These are phyloP conservation scores for Mycena metata DNA, from an alignment of 768 basidiomycete genomes.

Conservation along the genomic window DNA sequence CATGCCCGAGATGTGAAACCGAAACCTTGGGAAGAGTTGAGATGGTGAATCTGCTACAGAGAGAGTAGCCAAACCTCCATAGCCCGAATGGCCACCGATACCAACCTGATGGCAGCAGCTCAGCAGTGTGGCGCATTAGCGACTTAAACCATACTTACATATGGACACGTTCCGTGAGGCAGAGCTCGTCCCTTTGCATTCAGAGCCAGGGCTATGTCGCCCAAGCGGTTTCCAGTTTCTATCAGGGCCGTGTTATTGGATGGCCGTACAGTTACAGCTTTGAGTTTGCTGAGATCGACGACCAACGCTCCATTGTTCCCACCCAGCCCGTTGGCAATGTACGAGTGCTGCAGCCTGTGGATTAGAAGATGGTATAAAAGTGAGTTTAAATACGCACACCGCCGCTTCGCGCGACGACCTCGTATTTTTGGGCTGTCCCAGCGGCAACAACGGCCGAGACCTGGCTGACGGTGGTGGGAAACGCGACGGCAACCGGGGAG, in stretches of 20 bases:
- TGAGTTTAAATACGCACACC: slow-evolving; percentile 49
- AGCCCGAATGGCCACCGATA: slow-evolving; percentile 59
- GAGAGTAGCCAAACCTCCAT: no score
- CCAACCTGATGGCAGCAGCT: slow-evolving; percentile 42
- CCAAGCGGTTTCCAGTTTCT: slow-evolving; percentile 61
- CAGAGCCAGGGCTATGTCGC: slow-evolving; percentile 59
- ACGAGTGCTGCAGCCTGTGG: slow-evolving; percentile 55
- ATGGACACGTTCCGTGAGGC: slow-evolving; percentile 67
- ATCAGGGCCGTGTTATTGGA: slow-evolving; percentile 53
- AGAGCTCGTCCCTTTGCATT: slow-evolving; percentile 57
- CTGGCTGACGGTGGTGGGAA: slow-evolving; percentile 50
- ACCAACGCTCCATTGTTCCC: slow-evolving; percentile 60
- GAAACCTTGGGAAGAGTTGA: slow-evolving; percentile 40
- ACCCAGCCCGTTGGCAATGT: slow-evolving; percentile 64
- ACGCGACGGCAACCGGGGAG: slow-evolving; percentile 55
- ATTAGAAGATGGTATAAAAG: neutral
- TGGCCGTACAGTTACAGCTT: slow-evolving; percentile 53
- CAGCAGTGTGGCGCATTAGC: neutral
- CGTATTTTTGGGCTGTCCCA: slow-evolving; percentile 48
- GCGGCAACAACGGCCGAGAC: slow-evolving; percentile 55
- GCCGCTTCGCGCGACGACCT: slow-evolving; percentile 60
- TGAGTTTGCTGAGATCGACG: slow-evolving; percentile 59
- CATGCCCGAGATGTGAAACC: slow-evolving; percentile 64
- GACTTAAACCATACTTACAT: slow-evolving; percentile 43
- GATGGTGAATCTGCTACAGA: neutral